A percentile compares a stretch with the other conserved stretches of the same genome.
Conservation (phyloP, 768 basidiomycete species). For the Xanthoconium stramineum region DNA sequence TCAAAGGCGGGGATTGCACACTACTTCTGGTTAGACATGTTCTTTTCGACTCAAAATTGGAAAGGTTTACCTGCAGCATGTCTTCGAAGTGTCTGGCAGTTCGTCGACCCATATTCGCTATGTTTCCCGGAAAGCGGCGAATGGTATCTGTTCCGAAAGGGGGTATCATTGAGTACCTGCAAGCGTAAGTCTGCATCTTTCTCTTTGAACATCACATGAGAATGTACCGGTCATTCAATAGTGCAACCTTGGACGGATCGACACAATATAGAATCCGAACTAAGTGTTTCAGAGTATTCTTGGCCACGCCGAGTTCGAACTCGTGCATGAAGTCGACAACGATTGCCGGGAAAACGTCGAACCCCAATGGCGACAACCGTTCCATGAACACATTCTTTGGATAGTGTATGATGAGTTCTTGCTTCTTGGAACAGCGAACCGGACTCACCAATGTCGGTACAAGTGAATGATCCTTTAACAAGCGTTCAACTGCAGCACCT, state of each 20-base stretch:
- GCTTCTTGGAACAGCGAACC: too few species aligned
- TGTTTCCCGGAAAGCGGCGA: conserved; percentile 33
- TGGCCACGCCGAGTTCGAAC: neutral
- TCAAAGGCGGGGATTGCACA: conserved; percentile 39
- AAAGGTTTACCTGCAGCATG: conserved; percentile 6
- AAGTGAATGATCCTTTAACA: neutral
- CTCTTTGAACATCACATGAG: too few species aligned
- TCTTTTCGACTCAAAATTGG: neutral
- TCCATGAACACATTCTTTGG: neutral
- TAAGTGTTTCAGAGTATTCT: neutral
- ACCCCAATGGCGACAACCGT: neutral
- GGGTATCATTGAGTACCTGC: neutral
- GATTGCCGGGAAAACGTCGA: neutral
- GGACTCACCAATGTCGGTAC: neutral
- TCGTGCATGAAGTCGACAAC: neutral
- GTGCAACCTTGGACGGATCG: neutral
- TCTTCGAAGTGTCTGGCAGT: conserved; percentile 10
- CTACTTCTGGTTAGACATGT: conserved; percentile 8
- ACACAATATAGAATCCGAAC: neutral
- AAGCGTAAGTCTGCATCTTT: too few species aligned
- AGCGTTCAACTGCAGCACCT: neutral
- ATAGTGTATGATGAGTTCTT: too few species aligned
- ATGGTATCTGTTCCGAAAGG: conserved; percentile 18
- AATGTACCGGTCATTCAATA: neutral
- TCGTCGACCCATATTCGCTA: conserved; percentile 36